Base-by-base conservation (phyloP, 257 asterid genomes). In the Solanum bulbocastanum region DNA sequence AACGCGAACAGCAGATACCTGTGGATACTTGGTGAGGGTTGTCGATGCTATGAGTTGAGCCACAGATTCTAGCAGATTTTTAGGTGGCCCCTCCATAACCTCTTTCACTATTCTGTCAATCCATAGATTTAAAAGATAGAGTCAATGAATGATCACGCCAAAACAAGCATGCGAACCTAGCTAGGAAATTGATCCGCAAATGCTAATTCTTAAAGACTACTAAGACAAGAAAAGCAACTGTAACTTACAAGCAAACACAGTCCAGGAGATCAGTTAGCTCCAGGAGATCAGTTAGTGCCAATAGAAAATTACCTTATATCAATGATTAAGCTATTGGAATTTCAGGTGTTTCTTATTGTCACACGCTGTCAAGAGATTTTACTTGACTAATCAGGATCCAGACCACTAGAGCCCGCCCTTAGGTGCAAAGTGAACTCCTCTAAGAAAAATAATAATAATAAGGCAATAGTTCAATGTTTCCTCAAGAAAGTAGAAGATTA, bases 21-120 rank as follows among this genome's bases (percentile, higher is more conserved):
- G 92, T 16, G 93, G 91, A 85, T 76, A 91, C 88, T 92, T 90
- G 81, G 82, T 73, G 90, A 97, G 92, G 52, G 93, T 92, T 76
- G 88, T 89, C 3, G 95, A 88, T 37, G 98, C 96, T 33, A 97
- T 94, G 49, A 40, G 88, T 35, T 97, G 89, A 68, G 99, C 98
- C 52, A 97, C 98, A 9, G 96, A 89, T 87, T 97, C 99, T 3
- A 97, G 90, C 89, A 97, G 99, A 73, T 97, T 93, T 25, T 90
- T 94, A 9, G 98, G 93, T n/a, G 91, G 39, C 65, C 98, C 98
- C 89, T 95, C 98, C 72, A 94, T 87, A 5, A 97, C 91, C 37
- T 94, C 98, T 92, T 88, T 94, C 46, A 91, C 98, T 81, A 95
- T 89, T 87, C 98, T 97, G 96, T 88, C 90, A 86, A 46, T 84